Evolutionary conservation across 352 stramenopile species (phyloP), one percentile per base, ranked within the genome.

Genomic region (Globisporangium emineosum): DNA sequence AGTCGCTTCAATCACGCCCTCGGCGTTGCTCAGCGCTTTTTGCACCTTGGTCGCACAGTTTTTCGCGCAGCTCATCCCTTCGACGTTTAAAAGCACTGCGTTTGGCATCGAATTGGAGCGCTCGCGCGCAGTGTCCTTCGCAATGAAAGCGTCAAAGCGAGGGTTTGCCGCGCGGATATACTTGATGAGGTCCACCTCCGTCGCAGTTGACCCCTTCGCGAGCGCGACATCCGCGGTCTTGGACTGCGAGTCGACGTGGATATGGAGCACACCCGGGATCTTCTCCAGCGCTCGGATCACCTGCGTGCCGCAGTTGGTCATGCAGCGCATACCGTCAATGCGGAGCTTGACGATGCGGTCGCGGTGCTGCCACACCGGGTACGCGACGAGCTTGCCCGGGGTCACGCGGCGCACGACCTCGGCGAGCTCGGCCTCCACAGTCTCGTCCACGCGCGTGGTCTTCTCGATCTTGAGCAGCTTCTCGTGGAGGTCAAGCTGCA

Each of bases 171-270:
- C 79, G 32, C 78, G 78, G 10, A 96, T 88, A 45, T 82, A 80
- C 70, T 92, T 87, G 75, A 96, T 96, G 27, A 96, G 73, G 64
- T 96, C 88, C 29, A 94, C 86, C 52, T 90, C 87, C 3, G 86
- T 93, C 8, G 81, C 88, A 9, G 85, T 93, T 50, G 78, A 91
- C 35, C 83, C 84, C 62, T 91, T 92, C 3, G 79, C 85, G 23
- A 95, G 63, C 33, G 83, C 84, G 40, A 96, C 75, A 21, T 88
- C 83, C 3, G 88, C 86, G 17, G 72, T 84, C 70, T 90, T 94
- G 37, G 78, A 88, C 68, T 85, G 86, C 23, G 82, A 93, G 61
- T 93, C 84, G 17, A 96, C 84, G 64, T 92, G 78, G 62, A 94
- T 93, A 53, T 92, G 81, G 33, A 91, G 70, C 55, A 96, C 88